Base-by-base conservation (phyloP, 1,284 basidiomycete species). In the Inonotus obliquus region DNA sequence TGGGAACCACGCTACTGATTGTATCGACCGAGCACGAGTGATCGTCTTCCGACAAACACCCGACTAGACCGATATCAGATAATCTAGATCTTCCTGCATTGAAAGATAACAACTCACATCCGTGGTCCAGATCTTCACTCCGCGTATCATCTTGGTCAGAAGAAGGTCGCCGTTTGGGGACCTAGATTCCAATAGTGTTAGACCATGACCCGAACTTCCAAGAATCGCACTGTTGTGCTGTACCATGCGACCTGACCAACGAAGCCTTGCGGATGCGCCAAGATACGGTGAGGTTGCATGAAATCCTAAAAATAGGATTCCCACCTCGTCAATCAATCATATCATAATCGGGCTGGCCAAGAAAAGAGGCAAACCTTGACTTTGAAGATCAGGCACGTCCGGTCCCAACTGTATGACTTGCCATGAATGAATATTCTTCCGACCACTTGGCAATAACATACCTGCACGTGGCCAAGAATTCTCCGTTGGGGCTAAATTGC, bases 241-340 rank as follows among this genome's bases (percentile, higher is more conserved):
- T 67, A 87, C 89, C 89, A 92, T 32, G 88, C 89, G 19, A 91
- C 89, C 72, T 91, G 89, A 54, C 85, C 82, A 49, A 91, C 85
- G 68, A 91, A 91, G 25, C 89, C 87, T 69, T 84, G 81, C 23
- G 87, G 78, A 69, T 91, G 89, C 2, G 85, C 85, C 13, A 91
- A 79, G 38, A 84, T 79, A 60, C 86, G 82, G 69, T 89, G 86
- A 5, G 80, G 47, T 48, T 62, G 54, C 21, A 65, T 64, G 35
- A 58, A 67, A 59, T 54, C 47, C 56, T 61, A 25, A 44, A 35
- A 35, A 48, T 41, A 44, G 19, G 19, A n/a, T n/a, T n/a, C n/a
- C n/a, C n/a, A 57, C 32, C 37, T 44, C 45, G 13, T 41, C 23
- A 19, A 48, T 9, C 14, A 11, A 52, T 21, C 35, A 17, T 11